Conservation (phyloP, 75 land plant species). For the Selaginella moellendorffii region DNA sequence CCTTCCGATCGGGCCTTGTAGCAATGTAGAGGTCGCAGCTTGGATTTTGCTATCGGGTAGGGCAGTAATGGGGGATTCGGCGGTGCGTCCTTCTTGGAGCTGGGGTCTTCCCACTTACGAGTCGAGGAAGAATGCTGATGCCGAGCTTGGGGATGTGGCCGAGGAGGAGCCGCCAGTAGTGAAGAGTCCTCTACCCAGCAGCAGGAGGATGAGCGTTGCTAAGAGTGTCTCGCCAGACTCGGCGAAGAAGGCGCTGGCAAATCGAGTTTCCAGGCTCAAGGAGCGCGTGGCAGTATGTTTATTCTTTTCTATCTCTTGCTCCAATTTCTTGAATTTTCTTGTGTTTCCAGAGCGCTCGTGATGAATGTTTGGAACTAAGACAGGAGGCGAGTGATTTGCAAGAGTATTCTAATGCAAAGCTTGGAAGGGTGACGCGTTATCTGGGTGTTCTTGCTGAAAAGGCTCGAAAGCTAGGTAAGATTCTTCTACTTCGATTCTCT, state of each 20-base stretch:
- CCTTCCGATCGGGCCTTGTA: too few species aligned
- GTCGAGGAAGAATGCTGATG: slow-evolving; percentile 11
- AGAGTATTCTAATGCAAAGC: slow-evolving; percentile 94
- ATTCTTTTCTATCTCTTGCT: neutral
- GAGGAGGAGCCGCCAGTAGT: neutral
- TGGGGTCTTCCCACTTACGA: slow-evolving; percentile 21
- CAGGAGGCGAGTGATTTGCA: slow-evolving; percentile 89
- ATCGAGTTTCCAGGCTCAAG: slow-evolving; percentile 11
- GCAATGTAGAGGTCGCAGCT: too few species aligned
- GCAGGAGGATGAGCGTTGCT: slow-evolving; percentile 5
- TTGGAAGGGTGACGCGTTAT: slow-evolving; percentile 80
- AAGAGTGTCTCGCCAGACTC: neutral
- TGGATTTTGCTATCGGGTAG: too few species aligned
- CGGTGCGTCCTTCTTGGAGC: slow-evolving; percentile 17
- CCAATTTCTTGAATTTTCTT: neutral
- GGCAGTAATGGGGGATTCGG: slow-evolving; percentile 11
- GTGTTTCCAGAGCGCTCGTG: slow-evolving; percentile 29
- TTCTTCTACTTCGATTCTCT: neutral
- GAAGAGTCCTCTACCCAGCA: slow-evolving; percentile 3
- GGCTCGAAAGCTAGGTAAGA: slow-evolving; percentile 68
- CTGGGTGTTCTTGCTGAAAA: slow-evolving; percentile 89
- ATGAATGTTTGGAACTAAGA: slow-evolving; percentile 68
- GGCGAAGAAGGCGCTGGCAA: slow-evolving; percentile 12
- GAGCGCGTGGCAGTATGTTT: slow-evolving; percentile 14
- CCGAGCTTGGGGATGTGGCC: slow-evolving; percentile 4